These are phyloP conservation scores for Coemansia sp. DNA, from an alignment of 192 early-diverging fungal species.

Conservation along the genomic window DNA sequence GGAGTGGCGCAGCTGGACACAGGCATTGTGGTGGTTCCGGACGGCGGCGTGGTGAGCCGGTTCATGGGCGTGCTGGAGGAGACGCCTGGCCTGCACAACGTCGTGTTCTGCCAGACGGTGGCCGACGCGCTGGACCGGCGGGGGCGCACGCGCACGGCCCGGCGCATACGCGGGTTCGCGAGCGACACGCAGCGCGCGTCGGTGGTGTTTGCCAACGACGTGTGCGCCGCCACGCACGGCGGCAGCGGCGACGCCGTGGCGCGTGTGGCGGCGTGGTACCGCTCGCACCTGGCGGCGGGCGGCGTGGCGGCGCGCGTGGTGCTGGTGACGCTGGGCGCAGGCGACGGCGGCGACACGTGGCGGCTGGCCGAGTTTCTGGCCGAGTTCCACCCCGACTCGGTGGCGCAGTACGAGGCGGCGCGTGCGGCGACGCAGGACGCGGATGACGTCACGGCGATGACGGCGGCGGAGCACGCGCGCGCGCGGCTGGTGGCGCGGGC, in stretches of 20 bases:
- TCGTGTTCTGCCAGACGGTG: constrained; percentile 67
- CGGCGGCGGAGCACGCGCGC: constrained; percentile 30
- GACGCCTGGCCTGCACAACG: constrained; percentile 54
- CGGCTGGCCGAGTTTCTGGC: constrained; percentile 38
- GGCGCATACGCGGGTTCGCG: constrained; percentile 57
- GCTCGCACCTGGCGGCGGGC: constrained; percentile 50
- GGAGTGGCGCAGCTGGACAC: constrained; percentile 27
- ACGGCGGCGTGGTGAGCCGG: constrained; percentile 47
- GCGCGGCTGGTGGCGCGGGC: constrained; percentile 25
- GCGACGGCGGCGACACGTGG: constrained; percentile 21
- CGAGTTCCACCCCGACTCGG: constrained; percentile 43
- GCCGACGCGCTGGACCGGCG: constrained; percentile 57
- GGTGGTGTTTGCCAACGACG: constrained; percentile 67
- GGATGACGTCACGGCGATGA: constrained; percentile 34
- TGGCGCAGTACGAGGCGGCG: constrained; percentile 47
- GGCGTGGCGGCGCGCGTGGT: constrained; percentile 25
- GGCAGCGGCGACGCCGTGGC: constrained; percentile 58
- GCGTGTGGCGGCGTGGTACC: constrained; percentile 58
- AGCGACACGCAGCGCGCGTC: constrained; percentile 54
- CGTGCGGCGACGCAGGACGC: constrained; percentile 56
- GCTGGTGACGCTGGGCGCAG: constrained; percentile 23
- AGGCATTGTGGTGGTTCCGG: constrained; percentile 23
- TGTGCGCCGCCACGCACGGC: constrained; percentile 51
- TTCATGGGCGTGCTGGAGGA: constrained; percentile 70
- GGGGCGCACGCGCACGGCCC: constrained; percentile 60